Conservation (phyloP, 2,329 filamentous ascomycete species). For the Aspergillus ochraceoroseus region DNA sequence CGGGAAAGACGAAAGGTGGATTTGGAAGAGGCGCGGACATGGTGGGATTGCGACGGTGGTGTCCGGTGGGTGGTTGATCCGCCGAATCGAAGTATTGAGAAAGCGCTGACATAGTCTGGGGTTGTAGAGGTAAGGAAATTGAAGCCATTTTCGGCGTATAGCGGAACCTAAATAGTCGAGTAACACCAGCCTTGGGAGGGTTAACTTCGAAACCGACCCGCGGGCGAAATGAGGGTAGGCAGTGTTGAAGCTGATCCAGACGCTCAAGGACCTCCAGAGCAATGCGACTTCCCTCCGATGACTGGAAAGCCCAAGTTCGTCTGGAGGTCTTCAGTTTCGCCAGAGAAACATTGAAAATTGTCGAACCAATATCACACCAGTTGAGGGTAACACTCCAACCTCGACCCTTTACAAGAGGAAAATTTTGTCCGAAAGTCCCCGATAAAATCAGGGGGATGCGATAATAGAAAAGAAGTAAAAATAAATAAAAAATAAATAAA, state of each 20-base stretch:
- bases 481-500: background rate
- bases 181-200: constrained; percentile 6
- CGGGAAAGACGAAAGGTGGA: constrained; percentile 62
- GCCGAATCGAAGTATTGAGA: constrained; percentile 28
- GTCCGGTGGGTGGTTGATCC: constrained; percentile 17
- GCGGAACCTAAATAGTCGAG: constrained; percentile 6
- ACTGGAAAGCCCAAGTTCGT: constrained; percentile 25
- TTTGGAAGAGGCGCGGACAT: constrained; percentile 48
- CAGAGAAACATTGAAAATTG: constrained; percentile 21
- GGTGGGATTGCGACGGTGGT: constrained; percentile 26
- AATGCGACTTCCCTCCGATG: constrained; percentile 23
- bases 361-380: constrained; percentile 4
- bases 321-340: constrained; percentile 28
- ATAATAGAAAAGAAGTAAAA: constrained; percentile 7
- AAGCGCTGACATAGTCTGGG: constrained; percentile 25
- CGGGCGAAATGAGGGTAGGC: constrained; percentile 7
- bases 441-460: constrained; percentile 1
- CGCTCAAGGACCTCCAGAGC: constrained; percentile 29
- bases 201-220: constrained; percentile 8
- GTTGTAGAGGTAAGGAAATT: constrained; percentile 35
- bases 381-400: constrained; percentile 3
- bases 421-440: background rate
- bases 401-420: constrained; percentile 3
- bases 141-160: constrained; percentile 31
- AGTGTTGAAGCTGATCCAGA: constrained; percentile 22